Percentiles rank a stretch among this genome's conserved stretches.
Evolutionary conservation across 2,329 filamentous ascomycete species (phyloP).

Genomic region (Daldinia sp.): DNA sequence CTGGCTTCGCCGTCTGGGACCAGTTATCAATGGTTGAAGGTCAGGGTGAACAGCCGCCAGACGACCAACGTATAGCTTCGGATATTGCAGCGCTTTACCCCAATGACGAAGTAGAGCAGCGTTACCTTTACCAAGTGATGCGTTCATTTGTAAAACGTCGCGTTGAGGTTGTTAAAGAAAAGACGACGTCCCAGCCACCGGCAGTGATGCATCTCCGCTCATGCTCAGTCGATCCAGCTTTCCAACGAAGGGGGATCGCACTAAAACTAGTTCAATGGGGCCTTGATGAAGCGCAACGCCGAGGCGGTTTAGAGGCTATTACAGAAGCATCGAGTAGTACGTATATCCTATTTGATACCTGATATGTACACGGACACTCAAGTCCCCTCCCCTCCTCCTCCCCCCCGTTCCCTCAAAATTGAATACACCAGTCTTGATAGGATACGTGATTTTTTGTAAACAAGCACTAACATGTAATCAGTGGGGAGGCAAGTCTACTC

Average conservation of each 20-base stretch:
- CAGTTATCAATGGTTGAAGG: conserved; percentile 60
- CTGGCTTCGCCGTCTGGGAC: conserved; percentile 63
- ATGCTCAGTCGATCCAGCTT: conserved; percentile 61
- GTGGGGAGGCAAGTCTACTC: conserved; percentile 57
- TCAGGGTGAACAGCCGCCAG: conserved; percentile 52
- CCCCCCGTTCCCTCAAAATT: too few species aligned
- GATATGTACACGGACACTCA: too few species aligned
- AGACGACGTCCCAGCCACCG: conserved; percentile 50
- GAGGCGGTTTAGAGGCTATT: conserved; percentile 53
- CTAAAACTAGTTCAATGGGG: conserved; percentile 57
- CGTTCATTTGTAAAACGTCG: conserved; percentile 55
- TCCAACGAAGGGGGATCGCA: conserved; percentile 60
- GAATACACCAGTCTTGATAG: too few species aligned
- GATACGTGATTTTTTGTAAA: too few species aligned
- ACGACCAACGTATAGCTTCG: conserved; percentile 44
- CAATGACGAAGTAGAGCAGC: conserved; percentile 53
- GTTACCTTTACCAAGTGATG: conserved; percentile 56
- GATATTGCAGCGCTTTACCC: conserved; percentile 53
- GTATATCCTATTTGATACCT: neutral
- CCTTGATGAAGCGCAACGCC: conserved; percentile 51
- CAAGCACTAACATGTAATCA: conserved; percentile 10
- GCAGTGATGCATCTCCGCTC: conserved; percentile 60
- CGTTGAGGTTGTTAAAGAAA: conserved; percentile 52
- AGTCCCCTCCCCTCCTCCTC: too few species aligned
- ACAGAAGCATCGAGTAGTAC: conserved; percentile 54